Percentiles rank a stretch among this genome's conserved stretches.
Conservation (phyloP, 257 asterid species). For the Salvia rosmarinus region DNA sequence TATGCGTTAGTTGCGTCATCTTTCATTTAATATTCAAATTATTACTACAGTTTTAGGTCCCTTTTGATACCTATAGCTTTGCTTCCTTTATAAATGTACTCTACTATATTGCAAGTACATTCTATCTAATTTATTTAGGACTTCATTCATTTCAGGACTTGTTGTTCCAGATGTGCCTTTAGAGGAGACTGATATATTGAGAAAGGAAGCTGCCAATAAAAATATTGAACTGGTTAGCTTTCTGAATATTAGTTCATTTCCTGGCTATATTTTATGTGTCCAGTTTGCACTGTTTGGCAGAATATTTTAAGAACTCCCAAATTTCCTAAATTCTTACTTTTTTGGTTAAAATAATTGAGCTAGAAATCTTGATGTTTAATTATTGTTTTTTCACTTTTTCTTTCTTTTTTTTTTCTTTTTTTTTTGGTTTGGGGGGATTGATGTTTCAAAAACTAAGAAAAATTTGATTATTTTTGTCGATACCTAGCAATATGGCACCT, state of each 20-base stretch:
- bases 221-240: constrained; percentile 78
- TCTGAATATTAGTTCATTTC: constrained; percentile 12
- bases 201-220: constrained; percentile 68
- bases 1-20: not conserved
- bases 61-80: not conserved
- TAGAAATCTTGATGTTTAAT: not conserved
- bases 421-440: not conserved
- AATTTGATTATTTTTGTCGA: not conserved
- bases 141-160: constrained; percentile 57
- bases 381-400: too few relatives aligned
- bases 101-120: not conserved
- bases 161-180: constrained; percentile 93
- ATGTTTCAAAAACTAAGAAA: not conserved
- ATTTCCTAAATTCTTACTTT: not conserved
- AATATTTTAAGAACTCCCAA: not conserved
- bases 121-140: constrained; percentile 21
- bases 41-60: not conserved
- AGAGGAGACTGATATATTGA: constrained; percentile 83
- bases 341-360: not conserved
- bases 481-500: not conserved
- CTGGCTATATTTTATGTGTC: constrained; percentile 18
- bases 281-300: constrained; percentile 10
- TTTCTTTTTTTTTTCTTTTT: too few relatives aligned
- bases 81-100: not conserved
- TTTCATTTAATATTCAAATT: not conserved